Conservation (phyloP, 2,329 filamentous ascomycete species). For the Clarireedia monteithiana region DNA sequence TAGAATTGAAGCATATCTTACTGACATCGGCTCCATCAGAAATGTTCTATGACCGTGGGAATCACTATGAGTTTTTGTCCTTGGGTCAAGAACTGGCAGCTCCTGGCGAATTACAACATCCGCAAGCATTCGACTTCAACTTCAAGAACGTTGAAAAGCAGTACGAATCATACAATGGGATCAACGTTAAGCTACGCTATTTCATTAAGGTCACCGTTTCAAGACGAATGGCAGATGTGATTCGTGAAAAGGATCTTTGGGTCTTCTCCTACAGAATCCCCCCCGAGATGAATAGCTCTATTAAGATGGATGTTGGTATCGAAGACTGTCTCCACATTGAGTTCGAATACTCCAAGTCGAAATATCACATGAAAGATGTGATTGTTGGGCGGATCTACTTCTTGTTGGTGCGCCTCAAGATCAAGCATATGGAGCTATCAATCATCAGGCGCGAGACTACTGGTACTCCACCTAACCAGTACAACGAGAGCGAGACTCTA, state of each 20-base stretch:
- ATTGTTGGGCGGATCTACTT: constrained; percentile 99
- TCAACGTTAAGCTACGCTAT: constrained; percentile 98
- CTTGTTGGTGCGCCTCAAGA: constrained; percentile 91
- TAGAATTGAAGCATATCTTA: neutral
- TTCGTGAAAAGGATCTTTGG: constrained; percentile 99
- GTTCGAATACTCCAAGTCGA: constrained; percentile 98
- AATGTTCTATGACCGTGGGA: constrained; percentile 99
- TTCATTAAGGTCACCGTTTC: constrained; percentile 96
- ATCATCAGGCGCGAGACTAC: constrained; percentile 97
- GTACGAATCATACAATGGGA: constrained; percentile 99
- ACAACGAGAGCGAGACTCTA: constrained; percentile 97
- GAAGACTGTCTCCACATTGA: constrained; percentile 99
- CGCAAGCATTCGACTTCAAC: constrained; percentile 98
- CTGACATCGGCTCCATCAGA: constrained; percentile 44
- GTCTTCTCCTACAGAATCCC: constrained; percentile 98
- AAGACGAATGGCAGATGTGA: constrained; percentile 93
- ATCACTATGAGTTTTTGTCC: constrained; percentile 98
- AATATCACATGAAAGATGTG: constrained; percentile 98
- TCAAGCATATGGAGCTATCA: constrained; percentile 98
- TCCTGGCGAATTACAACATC: constrained; percentile 95
- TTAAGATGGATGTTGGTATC: constrained; percentile 99
- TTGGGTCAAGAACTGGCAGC: constrained; percentile 94
- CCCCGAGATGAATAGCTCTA: constrained; percentile 94
- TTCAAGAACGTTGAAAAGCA: constrained; percentile 99
- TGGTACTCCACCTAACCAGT: constrained; percentile 93